Evolutionary conservation across 192 early-diverging fungal genomes (phyloP), one percentile per base, ranked within the genome.

Genomic region (Jimgerdemannia lactiflua): DNA sequence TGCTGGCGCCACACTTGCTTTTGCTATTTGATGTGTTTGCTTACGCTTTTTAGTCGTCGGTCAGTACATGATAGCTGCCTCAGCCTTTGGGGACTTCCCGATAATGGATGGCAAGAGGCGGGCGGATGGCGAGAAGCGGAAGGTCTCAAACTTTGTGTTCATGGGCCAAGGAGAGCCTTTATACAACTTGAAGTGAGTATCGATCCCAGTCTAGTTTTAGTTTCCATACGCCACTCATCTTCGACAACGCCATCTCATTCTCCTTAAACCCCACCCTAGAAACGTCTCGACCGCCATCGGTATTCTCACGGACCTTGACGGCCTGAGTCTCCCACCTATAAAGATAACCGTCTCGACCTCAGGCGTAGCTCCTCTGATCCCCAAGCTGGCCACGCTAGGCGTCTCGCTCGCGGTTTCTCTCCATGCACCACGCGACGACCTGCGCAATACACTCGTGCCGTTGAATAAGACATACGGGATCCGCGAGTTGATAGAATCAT

Each of bases 121-220:
- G 44, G 83, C 70, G 3, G 81, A 95, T 19, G 75, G 76, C 42
- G 69, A 67, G 9, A 84, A 85, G 64, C 84, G 89, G 49, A 83
- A 70, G 3, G 83, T 97, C 19, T 89, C 87, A 29, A 97, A 97
- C 79, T 90, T 96, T 70, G 96, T 97, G 1, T 93, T 95, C 73
- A 97, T 97, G 96, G 95, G 95, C 39, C 94, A 95, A 80, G 95
- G 94, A 11, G 96, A 97, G 76, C 96, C 96, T 2, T 78, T 96
- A 18, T 92, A 92, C 79, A 97, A 97, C 79, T 95, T 89, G 82
- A 88, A 83, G 78, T 87, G 86, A 71, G 76, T 89, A 2, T 59
- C 49, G 49, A 59, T 59, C 14, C 49, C 49, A 59, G 14, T 59
- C 49, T 14, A 10, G 8, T 42, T 73, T 42, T n/a, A 43, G 18